phyloP scores from a whole-genome alignment of 768 basidiomycete species.

The Clitopilus hobsonii region DNA sequence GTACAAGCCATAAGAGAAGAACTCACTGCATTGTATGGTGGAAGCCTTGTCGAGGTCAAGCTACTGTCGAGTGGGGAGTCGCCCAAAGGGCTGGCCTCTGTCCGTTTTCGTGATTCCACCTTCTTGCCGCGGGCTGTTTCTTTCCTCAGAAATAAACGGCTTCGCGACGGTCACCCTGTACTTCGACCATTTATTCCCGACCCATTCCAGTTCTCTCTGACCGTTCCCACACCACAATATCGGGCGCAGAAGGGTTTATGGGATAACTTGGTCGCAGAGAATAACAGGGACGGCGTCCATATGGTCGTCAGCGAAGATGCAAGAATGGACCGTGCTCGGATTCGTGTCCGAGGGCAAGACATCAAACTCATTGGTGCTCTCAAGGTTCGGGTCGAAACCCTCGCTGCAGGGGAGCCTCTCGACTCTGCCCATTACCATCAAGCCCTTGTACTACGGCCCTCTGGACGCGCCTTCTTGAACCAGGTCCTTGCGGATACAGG shows the following conservation, averaged over 20 bases:
- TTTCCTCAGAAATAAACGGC: constrained; percentile 27
- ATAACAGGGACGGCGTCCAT: constrained; percentile 29
- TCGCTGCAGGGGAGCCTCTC: constrained; percentile 47
- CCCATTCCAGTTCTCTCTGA: constrained; percentile 46
- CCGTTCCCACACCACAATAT: constrained; percentile 44
- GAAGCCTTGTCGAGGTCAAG: neutral
- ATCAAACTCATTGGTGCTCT: constrained; percentile 50
- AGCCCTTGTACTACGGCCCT: constrained; percentile 24
- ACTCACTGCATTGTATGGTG: constrained; percentile 14
- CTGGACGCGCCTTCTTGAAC: constrained; percentile 29
- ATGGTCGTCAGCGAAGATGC: constrained; percentile 20
- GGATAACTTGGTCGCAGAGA: constrained; percentile 35
- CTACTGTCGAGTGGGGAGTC: neutral
- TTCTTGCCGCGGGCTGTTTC: constrained; percentile 37
- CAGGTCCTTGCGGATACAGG: constrained; percentile 29
- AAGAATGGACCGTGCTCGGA: constrained; percentile 20
- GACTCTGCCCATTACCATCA: constrained; percentile 45
- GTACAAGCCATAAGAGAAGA: constrained; percentile 15
- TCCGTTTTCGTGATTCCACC: neutral
- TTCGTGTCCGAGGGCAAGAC: constrained; percentile 46
- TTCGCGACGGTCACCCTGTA: constrained; percentile 22
- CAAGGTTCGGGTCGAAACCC: constrained; percentile 55
- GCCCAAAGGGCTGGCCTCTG: neutral
- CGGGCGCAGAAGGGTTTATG: constrained; percentile 44
- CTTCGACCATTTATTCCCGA: constrained; percentile 40